Conservation (phyloP, 371 early-diverging fungal species). For the Mortierella polycephala region DNA sequence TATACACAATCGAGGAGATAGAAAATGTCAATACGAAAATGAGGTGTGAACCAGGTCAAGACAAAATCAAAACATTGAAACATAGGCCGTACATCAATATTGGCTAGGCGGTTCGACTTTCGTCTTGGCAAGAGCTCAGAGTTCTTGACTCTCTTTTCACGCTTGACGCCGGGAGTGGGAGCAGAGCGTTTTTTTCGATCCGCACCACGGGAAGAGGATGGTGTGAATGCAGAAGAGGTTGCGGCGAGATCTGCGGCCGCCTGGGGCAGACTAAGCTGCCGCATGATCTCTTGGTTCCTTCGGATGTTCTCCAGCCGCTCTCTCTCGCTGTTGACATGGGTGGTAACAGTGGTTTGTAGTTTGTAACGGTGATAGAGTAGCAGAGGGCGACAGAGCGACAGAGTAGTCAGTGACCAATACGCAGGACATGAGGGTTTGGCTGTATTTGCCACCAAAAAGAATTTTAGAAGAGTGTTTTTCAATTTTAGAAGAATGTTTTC, state of each 20-base stretch:
- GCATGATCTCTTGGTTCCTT: conserved; percentile 43
- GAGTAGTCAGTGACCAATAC: not conserved
- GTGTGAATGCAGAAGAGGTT: not conserved
- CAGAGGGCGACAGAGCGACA: not conserved
- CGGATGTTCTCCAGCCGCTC: conserved; percentile 49
- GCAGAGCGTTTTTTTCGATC: conserved; percentile 40
- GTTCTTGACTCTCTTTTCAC: conserved; percentile 34
- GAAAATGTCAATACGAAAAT: not conserved
- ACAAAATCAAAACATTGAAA: not conserved
- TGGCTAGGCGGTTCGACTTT: conserved; percentile 30
- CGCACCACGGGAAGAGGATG: conserved; percentile 2
- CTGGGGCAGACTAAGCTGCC: conserved; percentile 23
- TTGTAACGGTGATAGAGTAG: not conserved
- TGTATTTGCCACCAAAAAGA: too few relatives aligned
- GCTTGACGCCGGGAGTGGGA: conserved; percentile 33
- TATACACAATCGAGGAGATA: not conserved
- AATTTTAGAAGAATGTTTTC: too few relatives aligned
- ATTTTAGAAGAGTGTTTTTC: too few relatives aligned
- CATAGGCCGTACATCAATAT: conserved; percentile 22
- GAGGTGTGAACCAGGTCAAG: not conserved
- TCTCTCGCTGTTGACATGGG: conserved; percentile 24
- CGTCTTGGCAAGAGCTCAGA: conserved; percentile 30
- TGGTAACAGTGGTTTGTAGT: not conserved
- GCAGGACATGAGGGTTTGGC: too few relatives aligned
- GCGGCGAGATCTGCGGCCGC: conserved; percentile 17